Evolutionary conservation across 192 early-diverging fungal genomes (phyloP), one percentile per base, ranked within the genome.

Genomic region (Backusella luteola): DNA sequence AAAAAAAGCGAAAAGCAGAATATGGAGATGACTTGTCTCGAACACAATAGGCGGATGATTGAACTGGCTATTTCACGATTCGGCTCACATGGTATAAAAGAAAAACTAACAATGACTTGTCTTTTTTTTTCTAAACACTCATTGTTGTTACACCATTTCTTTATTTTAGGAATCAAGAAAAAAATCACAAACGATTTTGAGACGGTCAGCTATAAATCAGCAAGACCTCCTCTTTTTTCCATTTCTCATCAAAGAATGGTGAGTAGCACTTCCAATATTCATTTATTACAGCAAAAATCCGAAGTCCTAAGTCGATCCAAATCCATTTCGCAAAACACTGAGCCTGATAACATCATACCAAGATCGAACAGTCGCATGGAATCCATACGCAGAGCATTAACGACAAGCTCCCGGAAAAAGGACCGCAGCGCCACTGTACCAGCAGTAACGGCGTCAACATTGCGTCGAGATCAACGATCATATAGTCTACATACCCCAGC

Each of bases 341-440:
- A 44, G 12, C 3, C n/a, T 68, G 35, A 26, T 1, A 9, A 49
- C 26, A 21, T 14, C 21, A 17, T 32, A 41, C 70, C 42, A 34
- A 29, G 29, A 44, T 44, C 35, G 29, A 63, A 63, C 26, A 71
- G 70, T 49, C 35, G 70, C 29, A 71, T 71, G 19, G 44, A 71
- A 26, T 29, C 21, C 4, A 71, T 71, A 29, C 70, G 70, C 34
- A 71, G 70, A 49, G 70, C 70, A 46, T 41, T 71, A 46, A 71
- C 70, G 6, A 71, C 70, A 5, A 49, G 46, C 6, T 32, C 36
- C 8, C 70, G 70, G 32, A 71, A 26, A 15, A 71, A 71, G 26
- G 36, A 39, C 21, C n/a, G 67, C 4, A 38, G 19, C 11, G 36
- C 17, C 35, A 39, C 32, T 1, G n/a, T 26, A 19, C 69, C 41